phyloP scores from a whole-genome alignment of 352 stramenopile species.

The Phytophthora pluvialis region DNA sequence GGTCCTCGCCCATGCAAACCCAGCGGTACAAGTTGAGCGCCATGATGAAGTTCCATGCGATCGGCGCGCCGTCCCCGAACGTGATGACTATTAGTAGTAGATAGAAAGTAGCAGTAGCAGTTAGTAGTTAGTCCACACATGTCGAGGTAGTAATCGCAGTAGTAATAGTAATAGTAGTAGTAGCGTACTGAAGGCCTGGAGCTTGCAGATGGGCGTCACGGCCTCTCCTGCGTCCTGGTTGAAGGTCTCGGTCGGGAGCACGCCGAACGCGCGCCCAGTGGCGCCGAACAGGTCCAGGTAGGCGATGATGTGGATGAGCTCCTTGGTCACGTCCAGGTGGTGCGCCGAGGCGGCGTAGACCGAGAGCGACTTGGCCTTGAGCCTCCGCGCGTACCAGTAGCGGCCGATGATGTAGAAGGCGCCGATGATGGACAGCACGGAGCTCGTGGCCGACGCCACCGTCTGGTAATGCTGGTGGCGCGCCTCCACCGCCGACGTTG shows the following conservation, averaged over 20 bases:
- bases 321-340: slow-evolving; percentile 83
- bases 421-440: slow-evolving; percentile 79
- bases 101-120: neutral
- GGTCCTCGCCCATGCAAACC: slow-evolving; percentile 84
- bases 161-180: neutral
- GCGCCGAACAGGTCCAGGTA: slow-evolving; percentile 84
- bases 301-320: slow-evolving; percentile 86
- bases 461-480: slow-evolving; percentile 50
- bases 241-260: slow-evolving; percentile 73
- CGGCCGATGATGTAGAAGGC: slow-evolving; percentile 84
- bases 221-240: slow-evolving; percentile 57
- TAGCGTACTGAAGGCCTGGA: slow-evolving; percentile 69
- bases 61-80: slow-evolving; percentile 75
- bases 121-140: slow-evolving; percentile 6
- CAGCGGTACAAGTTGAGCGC: slow-evolving; percentile 83
- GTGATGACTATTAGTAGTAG: slow-evolving; percentile 66
- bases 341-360: slow-evolving; percentile 51
- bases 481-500: slow-evolving; percentile 18
- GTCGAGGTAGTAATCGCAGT: neutral
- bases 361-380: slow-evolving; percentile 54
- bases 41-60: slow-evolving; percentile 89
- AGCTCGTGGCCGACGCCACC: slow-evolving; percentile 71
- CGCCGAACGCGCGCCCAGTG: slow-evolving; percentile 70
- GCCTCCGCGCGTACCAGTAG: slow-evolving; percentile 76
- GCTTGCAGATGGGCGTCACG: slow-evolving; percentile 67